phyloP scores from a whole-genome alignment of 805 yeast species.

The Zygosaccharomyces gambellarensis region DNA sequence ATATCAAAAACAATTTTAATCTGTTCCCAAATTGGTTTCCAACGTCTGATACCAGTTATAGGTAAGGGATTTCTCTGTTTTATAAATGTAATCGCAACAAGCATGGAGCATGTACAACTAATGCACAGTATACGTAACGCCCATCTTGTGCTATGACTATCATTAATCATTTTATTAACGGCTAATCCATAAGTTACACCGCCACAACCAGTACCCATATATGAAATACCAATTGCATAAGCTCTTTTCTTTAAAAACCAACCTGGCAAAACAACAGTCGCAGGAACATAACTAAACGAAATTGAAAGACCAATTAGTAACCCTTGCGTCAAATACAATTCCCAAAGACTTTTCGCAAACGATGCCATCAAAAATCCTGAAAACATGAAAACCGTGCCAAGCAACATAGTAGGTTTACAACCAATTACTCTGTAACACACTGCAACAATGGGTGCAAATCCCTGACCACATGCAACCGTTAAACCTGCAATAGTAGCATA shows the following conservation, averaged over 20 bases:
- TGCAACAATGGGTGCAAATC: conserved; percentile 54
- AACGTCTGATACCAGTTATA: conserved; percentile 27
- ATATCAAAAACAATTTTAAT: conserved; percentile 36
- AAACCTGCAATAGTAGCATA: conserved; percentile 68
- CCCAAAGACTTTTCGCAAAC: conserved; percentile 56
- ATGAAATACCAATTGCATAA: conserved; percentile 46
- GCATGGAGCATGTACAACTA: conserved; percentile 36
- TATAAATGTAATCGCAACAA: conserved; percentile 40
- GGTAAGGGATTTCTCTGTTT: conserved; percentile 41
- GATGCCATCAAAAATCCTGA: conserved; percentile 57
- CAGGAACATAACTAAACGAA: conserved; percentile 55
- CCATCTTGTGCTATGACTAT: conserved; percentile 43
- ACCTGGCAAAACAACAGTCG: conserved; percentile 56
- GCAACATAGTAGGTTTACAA: conserved; percentile 40
- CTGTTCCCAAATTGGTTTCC: conserved; percentile 16
- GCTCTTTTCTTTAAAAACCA: conserved; percentile 66
- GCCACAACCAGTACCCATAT: conserved; percentile 51
- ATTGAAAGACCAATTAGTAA: conserved; percentile 49
- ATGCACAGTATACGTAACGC: conserved; percentile 45
- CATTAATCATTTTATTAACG: conserved; percentile 39
- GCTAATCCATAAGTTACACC: conserved; percentile 44
- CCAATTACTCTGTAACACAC: conserved; percentile 48
- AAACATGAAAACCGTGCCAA: conserved; percentile 51
- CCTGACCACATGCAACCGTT: conserved; percentile 51
- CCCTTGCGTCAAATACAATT: conserved; percentile 65